Base-by-base conservation (phyloP, 139 green algal genomes). In the Bryopsis sp. region DNA sequence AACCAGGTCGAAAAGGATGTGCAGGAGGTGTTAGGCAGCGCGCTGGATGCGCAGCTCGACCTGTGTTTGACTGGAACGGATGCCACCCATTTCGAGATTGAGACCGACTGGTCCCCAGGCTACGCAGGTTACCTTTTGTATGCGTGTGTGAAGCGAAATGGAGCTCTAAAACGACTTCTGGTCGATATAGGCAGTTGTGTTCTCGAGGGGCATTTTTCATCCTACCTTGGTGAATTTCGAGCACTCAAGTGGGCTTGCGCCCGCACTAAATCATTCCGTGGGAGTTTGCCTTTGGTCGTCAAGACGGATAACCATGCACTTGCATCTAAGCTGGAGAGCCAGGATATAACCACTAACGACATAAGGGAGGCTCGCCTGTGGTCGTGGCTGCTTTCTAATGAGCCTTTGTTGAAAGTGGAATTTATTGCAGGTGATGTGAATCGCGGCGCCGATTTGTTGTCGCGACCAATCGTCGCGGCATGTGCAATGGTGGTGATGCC, bases 401-500 rank as follows among this genome's bases (percentile, higher is more conserved):
- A 69, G 39, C 26, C 31, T 5, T 50, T 34, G 6, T 26, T 22
- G 7, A 39, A 28, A n/a, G 37, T 69, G 22, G 62, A 69, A 34
- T 69, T 69, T 57, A 8, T 69, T 4, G 35, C 62, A 38, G 62
- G 62, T 15, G 8, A 11, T 36, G 62, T 57, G 62, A 69, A 69
- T 36, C 8, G 32, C 11, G 62, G 62, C 22, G 62, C 62, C 4
- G 62, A 69, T n/a, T 57, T 69, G 24, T 38, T 69, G 62, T 58
- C 38, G 22, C 37, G 62, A 7, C 62, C 62, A n/a, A n/a, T n/a
- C n/a, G n/a, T n/a, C n/a, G n/a, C n/a, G n/a, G n/a, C n/a, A n/a
- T n/a, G n/a, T n/a, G n/a, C n/a, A n/a, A n/a, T n/a, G n/a, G n/a
- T n/a, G n/a, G n/a, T n/a, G n/a, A n/a, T n/a, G n/a, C n/a, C n/a